These are phyloP conservation scores for Hibiscus mutabilis DNA, from an alignment of 345 rosid genomes.

Conservation along the genomic window DNA sequence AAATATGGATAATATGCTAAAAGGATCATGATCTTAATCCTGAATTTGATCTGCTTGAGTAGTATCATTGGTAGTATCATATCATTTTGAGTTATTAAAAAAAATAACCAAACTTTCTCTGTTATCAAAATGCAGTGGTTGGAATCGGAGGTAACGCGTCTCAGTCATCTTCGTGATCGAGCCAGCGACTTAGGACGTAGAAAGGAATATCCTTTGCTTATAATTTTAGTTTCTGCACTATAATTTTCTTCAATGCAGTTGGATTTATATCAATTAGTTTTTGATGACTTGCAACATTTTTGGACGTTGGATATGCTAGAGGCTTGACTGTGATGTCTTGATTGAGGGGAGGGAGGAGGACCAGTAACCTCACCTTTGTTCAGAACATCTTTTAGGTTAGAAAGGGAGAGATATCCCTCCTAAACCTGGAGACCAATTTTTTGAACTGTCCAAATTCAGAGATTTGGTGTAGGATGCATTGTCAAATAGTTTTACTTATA, in stretches of 20 bases:
- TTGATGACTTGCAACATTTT: neutral
- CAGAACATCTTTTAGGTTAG: neutral
- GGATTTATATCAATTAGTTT: neutral
- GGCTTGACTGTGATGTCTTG: neutral
- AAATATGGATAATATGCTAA: neutral
- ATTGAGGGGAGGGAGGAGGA: neutral
- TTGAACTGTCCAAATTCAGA: neutral
- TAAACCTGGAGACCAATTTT: neutral
- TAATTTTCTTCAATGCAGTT: neutral
- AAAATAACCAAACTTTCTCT: neutral
- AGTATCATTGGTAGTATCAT: neutral
- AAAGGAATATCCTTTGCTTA: conserved; percentile 90
- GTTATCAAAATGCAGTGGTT: conserved; percentile 53
- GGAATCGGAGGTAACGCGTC: conserved; percentile 78
- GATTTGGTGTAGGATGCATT: neutral
- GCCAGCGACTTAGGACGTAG: conserved; percentile 92
- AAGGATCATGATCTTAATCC: neutral
- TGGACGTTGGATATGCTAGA: neutral
- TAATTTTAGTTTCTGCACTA: neutral
- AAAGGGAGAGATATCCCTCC: neutral
- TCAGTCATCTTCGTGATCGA: conserved; percentile 96
- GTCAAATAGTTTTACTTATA: neutral
- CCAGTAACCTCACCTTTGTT: neutral
- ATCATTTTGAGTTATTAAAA: neutral
- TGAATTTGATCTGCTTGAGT: neutral